Base-by-base conservation (phyloP, 2,329 filamentous ascomycete genomes). In the Scolecobasidium constrictum region DNA sequence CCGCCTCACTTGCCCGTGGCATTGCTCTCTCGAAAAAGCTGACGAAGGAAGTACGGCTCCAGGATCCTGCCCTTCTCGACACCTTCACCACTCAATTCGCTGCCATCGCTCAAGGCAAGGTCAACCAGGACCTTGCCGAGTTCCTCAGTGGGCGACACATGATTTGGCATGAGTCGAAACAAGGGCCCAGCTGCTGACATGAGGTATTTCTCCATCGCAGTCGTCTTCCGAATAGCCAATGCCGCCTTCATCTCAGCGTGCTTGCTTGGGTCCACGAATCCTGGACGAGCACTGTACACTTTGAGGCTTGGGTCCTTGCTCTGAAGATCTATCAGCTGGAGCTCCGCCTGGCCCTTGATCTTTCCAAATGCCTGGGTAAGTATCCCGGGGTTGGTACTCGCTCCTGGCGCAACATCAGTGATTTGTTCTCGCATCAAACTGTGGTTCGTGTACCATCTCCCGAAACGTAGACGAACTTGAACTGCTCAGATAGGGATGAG, bases 391-490 rank as follows among this genome's bases (percentile, higher is more conserved):
- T 60, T 60, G 15, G 70, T 69, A 1, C 77, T 80, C 0, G 78
- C 73, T 36, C 77, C 77, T 40, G 66, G 61, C n/a, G n/a, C n/a
- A n/a, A n/a, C 38, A 28, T 20, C 21, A 20, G 18, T 33, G 11
- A 11, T 4, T 13, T 2, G 3, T 40, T 26, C 13, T 4, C 3
- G 7, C 9, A 17, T 15, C 9, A 9, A 17, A 9, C 5, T 13
- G 15, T 2, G 4, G n/a, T 9, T 19, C 16, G 38, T 26, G 15
- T 33, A 40, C n/a, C 26, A n/a, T 13, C 7, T 9, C 46, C 47
- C 0, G 82, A 86, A 21, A 87, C 72, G 53, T 78, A 82, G 48
- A 86, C 67, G 57, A 86, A 87, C 40, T 75, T 75, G 58, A 86
- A 79, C 3, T 61, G 55, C 12, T 61, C 59, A 3, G 69, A 61